phyloP scores from a whole-genome alignment of 148 eudicot species.

The Vaccinium darrowii region DNA sequence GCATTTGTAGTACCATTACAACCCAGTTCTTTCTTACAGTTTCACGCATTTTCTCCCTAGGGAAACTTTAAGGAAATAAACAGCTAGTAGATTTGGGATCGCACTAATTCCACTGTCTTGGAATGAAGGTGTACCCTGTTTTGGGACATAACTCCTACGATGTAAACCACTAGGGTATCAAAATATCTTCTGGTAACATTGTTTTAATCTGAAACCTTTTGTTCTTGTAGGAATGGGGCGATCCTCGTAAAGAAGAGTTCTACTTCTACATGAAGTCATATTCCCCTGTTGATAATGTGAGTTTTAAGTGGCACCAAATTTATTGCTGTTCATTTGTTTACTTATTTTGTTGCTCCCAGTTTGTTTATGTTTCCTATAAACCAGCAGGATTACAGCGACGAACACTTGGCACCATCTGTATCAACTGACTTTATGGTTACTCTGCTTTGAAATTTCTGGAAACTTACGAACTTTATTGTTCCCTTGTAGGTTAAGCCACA shows the following conservation, averaged over 20 bases:
- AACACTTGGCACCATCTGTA: not conserved
- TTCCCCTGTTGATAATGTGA: slow-evolving; percentile 93
- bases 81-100: not conserved
- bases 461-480: not conserved
- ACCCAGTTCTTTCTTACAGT: not conserved
- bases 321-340: slow-evolving; percentile 2
- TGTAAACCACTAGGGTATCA: not conserved
- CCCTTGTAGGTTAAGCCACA: slow-evolving; percentile 57
- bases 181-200: not conserved
- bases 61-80: not conserved
- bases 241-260: slow-evolving; percentile 78
- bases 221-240: slow-evolving; percentile 91
- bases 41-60: not conserved
- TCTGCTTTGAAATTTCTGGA: not conserved
- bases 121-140: not conserved
- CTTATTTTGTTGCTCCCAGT: not conserved
- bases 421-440: not conserved
- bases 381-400: not conserved
- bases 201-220: slow-evolving; percentile 4
- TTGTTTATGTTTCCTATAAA: not conserved
- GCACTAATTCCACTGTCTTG: not conserved
- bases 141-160: not conserved
- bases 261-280: slow-evolving; percentile 90
- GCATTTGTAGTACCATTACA: not conserved
- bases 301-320: slow-evolving; percentile 18